phyloP scores from a whole-genome alignment of 208 protist species.

The Crithidia sp. region DNA sequence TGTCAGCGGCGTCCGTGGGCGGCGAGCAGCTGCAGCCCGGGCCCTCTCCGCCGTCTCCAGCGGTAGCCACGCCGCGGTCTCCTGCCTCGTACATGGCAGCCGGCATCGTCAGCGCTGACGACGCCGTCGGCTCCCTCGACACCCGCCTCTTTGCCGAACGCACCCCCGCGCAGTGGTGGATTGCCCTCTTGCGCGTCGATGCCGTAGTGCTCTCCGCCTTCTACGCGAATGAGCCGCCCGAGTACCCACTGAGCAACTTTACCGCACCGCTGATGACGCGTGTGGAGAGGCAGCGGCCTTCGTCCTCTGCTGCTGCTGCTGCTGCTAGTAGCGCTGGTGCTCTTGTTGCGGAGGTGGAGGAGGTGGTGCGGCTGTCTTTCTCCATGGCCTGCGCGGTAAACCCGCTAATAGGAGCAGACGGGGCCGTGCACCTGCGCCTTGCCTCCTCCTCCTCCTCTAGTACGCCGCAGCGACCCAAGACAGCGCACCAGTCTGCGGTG shows the following conservation, averaged over 20 bases:
- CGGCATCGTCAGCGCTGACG: slow-evolving; percentile 5
- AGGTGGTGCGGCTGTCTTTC: slow-evolving; percentile 42
- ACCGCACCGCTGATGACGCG: slow-evolving; percentile 19
- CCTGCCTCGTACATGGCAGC: neutral
- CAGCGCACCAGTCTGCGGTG: neutral
- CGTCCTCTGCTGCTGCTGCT: neutral
- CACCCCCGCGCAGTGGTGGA: slow-evolving; percentile 26
- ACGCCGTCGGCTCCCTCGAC: slow-evolving; percentile 20
- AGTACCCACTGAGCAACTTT: slow-evolving; percentile 34
- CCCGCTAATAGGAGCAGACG: slow-evolving; percentile 22
- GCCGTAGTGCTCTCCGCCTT: slow-evolving; percentile 23
- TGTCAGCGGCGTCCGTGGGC: too few relatives aligned
- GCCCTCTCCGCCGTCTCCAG: too few relatives aligned
- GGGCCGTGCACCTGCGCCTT: neutral
- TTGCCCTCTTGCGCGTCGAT: slow-evolving; percentile 34
- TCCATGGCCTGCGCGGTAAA: slow-evolving; percentile 35
- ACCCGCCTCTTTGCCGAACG: slow-evolving; percentile 16
- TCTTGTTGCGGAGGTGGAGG: slow-evolving; percentile 34
- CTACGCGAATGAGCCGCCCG: slow-evolving; percentile 20
- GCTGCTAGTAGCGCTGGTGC: neutral
- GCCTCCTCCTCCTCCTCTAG: neutral
- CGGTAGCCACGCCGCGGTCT: neutral
- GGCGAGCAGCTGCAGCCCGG: too few relatives aligned
- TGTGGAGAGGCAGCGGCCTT: slow-evolving; percentile 4
- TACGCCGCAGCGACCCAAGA: neutral